Base-by-base conservation (phyloP, 2,329 filamentous ascomycete genomes). In the Clarireedia monteithiana region DNA sequence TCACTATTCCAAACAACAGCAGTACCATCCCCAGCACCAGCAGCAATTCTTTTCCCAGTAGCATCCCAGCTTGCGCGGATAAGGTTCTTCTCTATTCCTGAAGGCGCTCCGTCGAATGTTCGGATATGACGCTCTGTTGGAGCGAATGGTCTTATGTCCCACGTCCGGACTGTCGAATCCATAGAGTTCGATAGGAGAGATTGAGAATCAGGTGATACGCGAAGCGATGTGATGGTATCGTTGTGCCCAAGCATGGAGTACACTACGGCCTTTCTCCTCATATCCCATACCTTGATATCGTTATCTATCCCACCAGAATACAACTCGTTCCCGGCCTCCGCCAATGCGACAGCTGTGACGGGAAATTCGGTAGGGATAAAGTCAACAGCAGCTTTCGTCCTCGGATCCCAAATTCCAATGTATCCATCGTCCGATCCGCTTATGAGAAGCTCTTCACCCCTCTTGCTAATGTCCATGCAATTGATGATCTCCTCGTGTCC, bases 401-500 rank as follows among this genome's bases (percentile, higher is more conserved):
- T 81, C 7, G 92, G 91, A 69, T 99, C 94, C 94, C 94, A 99
- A 47, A 97, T 88, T 58, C 91, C 91, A 66, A 99, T 91, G 60
- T 84, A 89, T 5, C 91, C 91, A 70, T 99, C 94, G 69, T 99
- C 92, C 62, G 91, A 95, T 39, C 88, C 94, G 68, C 89, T 96
- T 60, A 96, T 82, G 47, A 99, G 74, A 51, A 96, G 74, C 67
- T 97, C 94, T 70, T 96, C 90, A 53, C 94, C 94, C 66, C 94
- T 82, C 69, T 86, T 88, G 74, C 86, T 94, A 59, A 95, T 84
- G 66, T 96, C 91, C 70, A 97, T 76, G 59, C 86, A 82, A 71
- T 97, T 99, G 75, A 99, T 85, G n/a, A 96, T 82, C 70, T 96
- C 92, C 66, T 96, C 91, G 68, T 99, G 94, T 0, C 94, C 94